Base-by-base conservation (phyloP, 495 filamentous ascomycete genomes). In the Aspergillus biplanus region DNA sequence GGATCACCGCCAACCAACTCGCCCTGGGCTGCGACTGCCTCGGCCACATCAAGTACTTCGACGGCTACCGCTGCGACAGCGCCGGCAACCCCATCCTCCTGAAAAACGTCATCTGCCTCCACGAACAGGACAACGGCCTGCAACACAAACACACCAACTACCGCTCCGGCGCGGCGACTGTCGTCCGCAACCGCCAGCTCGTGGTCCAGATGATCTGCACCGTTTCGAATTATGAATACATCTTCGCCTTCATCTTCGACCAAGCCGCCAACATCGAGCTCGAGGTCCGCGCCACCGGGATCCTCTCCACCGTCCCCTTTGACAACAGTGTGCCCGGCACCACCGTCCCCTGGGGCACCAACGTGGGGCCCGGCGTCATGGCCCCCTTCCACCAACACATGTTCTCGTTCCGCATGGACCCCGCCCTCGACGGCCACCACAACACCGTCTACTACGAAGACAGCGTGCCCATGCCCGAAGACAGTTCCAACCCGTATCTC, bases 331-430 rank as follows among this genome's bases (percentile, higher is more conserved):
- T 70, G 6, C 44, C 16, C 21, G 76, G 75, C 42, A 82, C 88
- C 13, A 75, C 75, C 1, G 74, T 77, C 0, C 90, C 84, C 32
- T 97, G 88, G 82, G 93, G 93, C 48, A 97, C 93, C 0, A 83
- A 93, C 50, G 91, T 97, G 3, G 89, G 92, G 55, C 92, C 92
- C 0, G 92, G 92, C 1, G 92, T 93, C 6, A 84, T 96, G 50
- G 92, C 84, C 6, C 80, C 86, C 53, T 84, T 82, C 69, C 93
- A 97, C 66, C 93, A 97, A 69, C 93, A 97, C 77, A 88, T 97
- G 71, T 96, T 97, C 78, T 92, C 89, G 5, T 86, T 97, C 6
- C 91, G 93, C 9, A 83, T 97, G 18, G 93, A 97, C 69, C 93
- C 93, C 1, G 85, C 86, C 27, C 72, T 97, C 49, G 92, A 92